Base-by-base conservation (phyloP, 75 land plant species). In the Gnetum montanum region DNA sequence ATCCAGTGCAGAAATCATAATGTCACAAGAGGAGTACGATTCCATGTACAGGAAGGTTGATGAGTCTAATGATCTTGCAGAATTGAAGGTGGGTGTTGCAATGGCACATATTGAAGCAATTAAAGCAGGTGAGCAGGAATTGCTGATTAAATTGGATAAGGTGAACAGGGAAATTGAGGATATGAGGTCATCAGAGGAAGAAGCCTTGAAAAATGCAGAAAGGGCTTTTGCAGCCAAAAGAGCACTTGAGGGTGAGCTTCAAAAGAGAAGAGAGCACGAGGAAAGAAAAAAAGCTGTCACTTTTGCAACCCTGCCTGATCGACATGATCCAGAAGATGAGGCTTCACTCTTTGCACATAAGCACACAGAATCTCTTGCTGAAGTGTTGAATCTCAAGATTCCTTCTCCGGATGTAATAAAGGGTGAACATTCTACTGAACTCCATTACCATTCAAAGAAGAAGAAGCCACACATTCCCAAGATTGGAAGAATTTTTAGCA, bases 161-260 rank as follows among this genome's bases (percentile, higher is more conserved):
- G 58, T 58, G 19, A 48, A 49, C 41, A 71, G 71, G 35, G 98
- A 89, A 51, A 78, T 76, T 36, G 74, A 73, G 44, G 76, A 69
- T 1, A 69, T 71, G 52, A 72, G 74, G 49, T 38, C 61, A 10
- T 77, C 78, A 16, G 73, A 78, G 6, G 67, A 67, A 36, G 78
- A 82, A 18, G 96, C 87, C 31, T 30, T 77, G 49, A 73, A 78
- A 70, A 75, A 70, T 55, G 95, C 82, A 45, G 85, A 85, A 62
- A 83, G 72, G 77, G 98, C 96, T 18, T 90, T 85, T 61, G 90
- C 87, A 12, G 98, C 95, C 18, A 93, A 77, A 58, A 71, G 53
- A 25, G 95, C 89, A 1, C 77, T 89, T 22, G 98, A 93, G 49
- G 78, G 72, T 24, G 55, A 53, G 55, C 55, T 53, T 20, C 44